Conservation (phyloP, 73 alveolate genomes). For the Paramecium sexaurelia region DNA sequence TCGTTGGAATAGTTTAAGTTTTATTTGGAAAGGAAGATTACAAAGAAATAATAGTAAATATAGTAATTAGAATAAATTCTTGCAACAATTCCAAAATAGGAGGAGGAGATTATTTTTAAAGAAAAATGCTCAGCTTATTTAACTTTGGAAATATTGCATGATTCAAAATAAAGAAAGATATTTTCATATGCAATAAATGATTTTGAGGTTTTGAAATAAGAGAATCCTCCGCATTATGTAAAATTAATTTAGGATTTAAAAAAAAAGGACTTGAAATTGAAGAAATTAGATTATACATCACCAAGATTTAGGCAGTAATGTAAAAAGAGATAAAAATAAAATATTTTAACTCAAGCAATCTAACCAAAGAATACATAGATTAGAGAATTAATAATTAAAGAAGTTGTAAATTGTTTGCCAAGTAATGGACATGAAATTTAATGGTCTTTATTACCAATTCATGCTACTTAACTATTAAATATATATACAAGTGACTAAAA, state of each 20-base stretch:
- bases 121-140: slow-evolving; percentile 39
- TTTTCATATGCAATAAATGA: background rate
- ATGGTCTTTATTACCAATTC: background rate
- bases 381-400: background rate
- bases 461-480: background rate
- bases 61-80: background rate
- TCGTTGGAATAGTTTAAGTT: background rate
- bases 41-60: background rate
- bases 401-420: slow-evolving; percentile 21
- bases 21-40: background rate
- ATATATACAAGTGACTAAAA: slow-evolving; percentile 20
- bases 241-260: background rate
- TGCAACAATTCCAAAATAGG: background rate
- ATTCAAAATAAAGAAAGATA: slow-evolving; percentile 28
- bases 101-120: background rate
- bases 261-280: background rate
- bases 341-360: background rate
- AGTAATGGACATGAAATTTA: background rate
- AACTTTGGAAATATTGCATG: slow-evolving; percentile 18
- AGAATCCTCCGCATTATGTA: slow-evolving; percentile 3
- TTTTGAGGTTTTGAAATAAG: background rate
- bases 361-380: slow-evolving; percentile 13
- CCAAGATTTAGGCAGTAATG: slow-evolving; percentile 54
- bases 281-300: background rate
- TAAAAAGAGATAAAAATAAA: background rate